Percentiles rank a stretch among this genome's conserved stretches.
Conservation (phyloP, 2,329 filamentous ascomycete genomes). For the Purpureocillium takamizusanense region DNA sequence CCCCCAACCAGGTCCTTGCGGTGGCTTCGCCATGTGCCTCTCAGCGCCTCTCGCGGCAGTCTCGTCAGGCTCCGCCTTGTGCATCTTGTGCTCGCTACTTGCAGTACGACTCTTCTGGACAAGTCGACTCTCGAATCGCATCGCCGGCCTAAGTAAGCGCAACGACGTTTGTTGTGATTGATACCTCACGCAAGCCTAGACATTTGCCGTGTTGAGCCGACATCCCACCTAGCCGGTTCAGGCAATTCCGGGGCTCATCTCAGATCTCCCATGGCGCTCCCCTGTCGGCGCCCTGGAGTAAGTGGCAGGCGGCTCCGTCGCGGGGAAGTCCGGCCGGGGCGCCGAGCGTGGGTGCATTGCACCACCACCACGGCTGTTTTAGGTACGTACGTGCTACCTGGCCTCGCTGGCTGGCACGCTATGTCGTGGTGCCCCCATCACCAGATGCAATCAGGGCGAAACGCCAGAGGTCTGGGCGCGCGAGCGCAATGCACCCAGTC, state of each 20-base stretch:
- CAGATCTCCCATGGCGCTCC: conserved; percentile 20
- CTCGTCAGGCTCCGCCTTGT: too few relatives aligned
- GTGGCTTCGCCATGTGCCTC: too few relatives aligned
- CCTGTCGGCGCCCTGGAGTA: conserved; percentile 9
- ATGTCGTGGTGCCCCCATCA: background rate
- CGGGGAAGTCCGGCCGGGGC: conserved; percentile 16
- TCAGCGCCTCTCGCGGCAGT: too few relatives aligned
- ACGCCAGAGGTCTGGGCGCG: background rate
- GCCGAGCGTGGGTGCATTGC: conserved; percentile 1
- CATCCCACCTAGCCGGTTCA: conserved; percentile 13
- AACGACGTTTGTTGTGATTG: too few relatives aligned
- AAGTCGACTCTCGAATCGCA: too few relatives aligned
- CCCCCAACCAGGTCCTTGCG: background rate
- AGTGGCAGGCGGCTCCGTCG: conserved; percentile 13
- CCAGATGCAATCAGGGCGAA: background rate
- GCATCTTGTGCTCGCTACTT: too few relatives aligned
- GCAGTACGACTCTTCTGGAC: background rate
- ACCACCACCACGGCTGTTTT: too few relatives aligned
- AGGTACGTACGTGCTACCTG: too few relatives aligned
- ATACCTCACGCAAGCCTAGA: too few relatives aligned
- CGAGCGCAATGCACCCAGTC: too few relatives aligned
- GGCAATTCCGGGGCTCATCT: conserved; percentile 24
- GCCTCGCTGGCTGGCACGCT: background rate
- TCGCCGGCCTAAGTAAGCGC: too few relatives aligned
- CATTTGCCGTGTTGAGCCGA: conserved; percentile 3